phyloP scores from a whole-genome alignment of 2,329 filamentous ascomycete genomes.

The Penicillium sp. region DNA sequence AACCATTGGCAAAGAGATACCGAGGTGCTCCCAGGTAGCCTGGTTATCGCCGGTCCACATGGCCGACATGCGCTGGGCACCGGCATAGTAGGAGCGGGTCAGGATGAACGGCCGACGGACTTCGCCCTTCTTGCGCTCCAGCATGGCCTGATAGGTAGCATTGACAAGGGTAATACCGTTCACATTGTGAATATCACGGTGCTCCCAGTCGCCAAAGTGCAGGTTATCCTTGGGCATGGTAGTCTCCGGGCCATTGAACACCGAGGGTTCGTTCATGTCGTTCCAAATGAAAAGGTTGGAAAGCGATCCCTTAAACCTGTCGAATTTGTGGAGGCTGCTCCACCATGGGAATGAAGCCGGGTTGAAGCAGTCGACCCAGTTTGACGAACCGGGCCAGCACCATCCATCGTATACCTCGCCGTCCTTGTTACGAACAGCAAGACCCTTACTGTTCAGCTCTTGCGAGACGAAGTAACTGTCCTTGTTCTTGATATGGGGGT shows the following conservation, averaged over 20 bases:
- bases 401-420: slow-evolving; percentile 88
- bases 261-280: slow-evolving; percentile 99
- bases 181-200: slow-evolving; percentile 93
- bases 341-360: slow-evolving; percentile 92
- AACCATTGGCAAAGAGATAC: slow-evolving; percentile 89
- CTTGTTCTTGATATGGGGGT: slow-evolving; percentile 96
- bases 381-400: slow-evolving; percentile 97
- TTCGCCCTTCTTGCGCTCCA: slow-evolving; percentile 85
- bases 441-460: slow-evolving; percentile 79
- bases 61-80: slow-evolving; percentile 84
- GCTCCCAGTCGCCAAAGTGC: slow-evolving; percentile 90
- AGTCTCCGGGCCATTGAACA: slow-evolving; percentile 97
- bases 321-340: slow-evolving; percentile 84
- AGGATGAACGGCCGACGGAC: slow-evolving; percentile 86
- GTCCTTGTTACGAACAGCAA: slow-evolving; percentile 89
- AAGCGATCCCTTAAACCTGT: slow-evolving; percentile 81
- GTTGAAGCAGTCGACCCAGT: slow-evolving; percentile 97
- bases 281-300: slow-evolving; percentile 97
- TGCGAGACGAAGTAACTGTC: slow-evolving; percentile 76
- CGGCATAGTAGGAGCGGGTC: slow-evolving; percentile 89
- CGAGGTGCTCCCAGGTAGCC: slow-evolving; percentile 88
- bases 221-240: slow-evolving; percentile 99
- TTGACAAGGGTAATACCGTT: slow-evolving; percentile 96
- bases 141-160: slow-evolving; percentile 83
- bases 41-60: slow-evolving; percentile 99